Evolutionary conservation across 257 asterid species (phyloP), one percentile per base, ranked within the genome.

Genomic region (Scutellaria minor): DNA sequence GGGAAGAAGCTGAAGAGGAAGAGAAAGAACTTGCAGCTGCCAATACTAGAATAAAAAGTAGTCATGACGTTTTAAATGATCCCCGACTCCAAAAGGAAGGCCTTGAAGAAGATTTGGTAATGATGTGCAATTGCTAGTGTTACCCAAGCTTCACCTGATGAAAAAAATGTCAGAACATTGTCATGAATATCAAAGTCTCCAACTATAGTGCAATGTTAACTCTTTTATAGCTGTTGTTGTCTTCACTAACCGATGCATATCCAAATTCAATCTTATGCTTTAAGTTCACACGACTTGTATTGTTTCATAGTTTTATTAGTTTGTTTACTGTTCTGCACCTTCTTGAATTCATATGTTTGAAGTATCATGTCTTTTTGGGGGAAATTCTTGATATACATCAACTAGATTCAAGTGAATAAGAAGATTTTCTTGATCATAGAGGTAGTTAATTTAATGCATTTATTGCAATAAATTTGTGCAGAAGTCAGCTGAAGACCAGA

Each of bases 1-100:
- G 98, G 73, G 98, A 93, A 83, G 98, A 93, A 85, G 98, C 98
- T 77, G 96, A 91, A 76, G 98, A 91, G 73, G 97, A 93, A 86
- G 96, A 93, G 84, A 93, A 85, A 79, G 98, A 88, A 80, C 77
- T 84, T 75, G 83, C 86, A 66, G 84, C 85, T 83, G 88, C 76
- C 74, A 81, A 80, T 76, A 76, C 79, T 61, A 82, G 85, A 92
- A 94, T 94, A 77, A 88, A 77, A 81, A 94, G 99, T 83, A 94
- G 99, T 73, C 99, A 94, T 61, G 99, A 94, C 71, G 96, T 94
- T 62, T 84, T 94, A 83, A 85, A 89, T 65, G 99, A 94, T 85
- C 97, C 97, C 54, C 96, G 99, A 69, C 96, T 94, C 73, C 85
- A 91, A 77, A 91, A 88, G 80, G 99, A 82, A 67, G 86, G 70